These are phyloP conservation scores for Paramecium sonneborni DNA, from an alignment of 73 alveolate species.

Conservation along the genomic window DNA sequence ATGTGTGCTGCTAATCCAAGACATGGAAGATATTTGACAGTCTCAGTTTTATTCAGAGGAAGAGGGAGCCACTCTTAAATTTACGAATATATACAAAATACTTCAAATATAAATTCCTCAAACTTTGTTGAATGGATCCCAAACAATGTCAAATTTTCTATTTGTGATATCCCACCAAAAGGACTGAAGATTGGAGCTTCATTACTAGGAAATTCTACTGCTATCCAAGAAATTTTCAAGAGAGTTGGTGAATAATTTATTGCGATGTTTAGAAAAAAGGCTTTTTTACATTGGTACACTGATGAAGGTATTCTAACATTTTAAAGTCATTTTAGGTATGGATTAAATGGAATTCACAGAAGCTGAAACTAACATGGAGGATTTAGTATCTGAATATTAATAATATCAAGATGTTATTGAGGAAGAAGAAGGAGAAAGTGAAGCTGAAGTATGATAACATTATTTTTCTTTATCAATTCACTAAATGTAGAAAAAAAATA, in stretches of 20 bases:
- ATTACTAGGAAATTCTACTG: neutral
- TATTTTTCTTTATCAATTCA: too few species aligned
- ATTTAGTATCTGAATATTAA: neutral
- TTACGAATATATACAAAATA: neutral
- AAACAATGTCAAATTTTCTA: neutral
- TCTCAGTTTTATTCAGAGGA: neutral
- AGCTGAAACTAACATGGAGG: conserved; percentile 75
- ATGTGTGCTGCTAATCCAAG: too few species aligned
- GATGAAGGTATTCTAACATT: too few species aligned
- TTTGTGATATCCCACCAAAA: neutral
- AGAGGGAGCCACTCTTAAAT: neutral
- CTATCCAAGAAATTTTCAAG: neutral
- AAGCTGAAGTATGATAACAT: too few species aligned
- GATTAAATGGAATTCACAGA: conserved; percentile 75
- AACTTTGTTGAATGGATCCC: neutral
- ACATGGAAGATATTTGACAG: neutral
- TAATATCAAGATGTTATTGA: neutral
- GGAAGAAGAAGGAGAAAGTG: too few species aligned
- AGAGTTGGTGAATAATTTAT: neutral
- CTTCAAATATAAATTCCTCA: neutral
- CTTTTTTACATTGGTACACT: conserved; percentile 67
- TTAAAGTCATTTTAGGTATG: too few species aligned
- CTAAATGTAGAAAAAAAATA: too few species aligned
- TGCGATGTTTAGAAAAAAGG: conserved; percentile 16
- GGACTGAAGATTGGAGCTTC: neutral